Evolutionary conservation across 148 eudicot genomes (phyloP), one percentile per base, ranked within the genome.

Genomic region (Rhododendron vialii): DNA sequence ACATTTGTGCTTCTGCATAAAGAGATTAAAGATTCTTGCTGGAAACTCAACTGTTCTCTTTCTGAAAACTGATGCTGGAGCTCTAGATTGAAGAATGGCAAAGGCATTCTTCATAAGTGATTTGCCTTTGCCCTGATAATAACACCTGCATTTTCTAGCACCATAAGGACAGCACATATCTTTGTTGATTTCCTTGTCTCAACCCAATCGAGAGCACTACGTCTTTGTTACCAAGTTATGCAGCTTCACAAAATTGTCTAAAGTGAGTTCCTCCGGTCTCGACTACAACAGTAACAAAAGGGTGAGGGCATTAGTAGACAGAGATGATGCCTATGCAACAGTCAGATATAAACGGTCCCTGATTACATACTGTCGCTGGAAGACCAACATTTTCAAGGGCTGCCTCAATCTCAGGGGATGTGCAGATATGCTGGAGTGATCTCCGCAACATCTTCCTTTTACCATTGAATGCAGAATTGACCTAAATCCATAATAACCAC

Each of bases 361-460:
- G 79, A 35, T 69, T 78, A 83, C 92, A 92, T 90, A 95, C 98
- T 73, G 98, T 97, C 75, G 88, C 82, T 33, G 91, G 86, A 82
- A 97, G 98, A 84, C 94, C 96, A 85, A 86, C 84, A 43, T 81
- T 83, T 26, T 22, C 86, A 17, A 96, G 91, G 80, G 98, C 96
- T 65, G 91, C 93, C 90, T 96, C 95, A 18, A 94, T 91, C 78
- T 94, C 98, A 48, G 89, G 71, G n/a, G 98, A 85, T 79, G 96
- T 47, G 86, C 92, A 78, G 41, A 94, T 81, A 82, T 94, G 98
- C 83, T 94, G 98, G 38, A 95, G 95, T 48, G 98, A 90, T 87
- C 91, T 97, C 82, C 98, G 91, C 91, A 97, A 75, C 98, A 93
- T 97, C 87, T 97, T 97, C 65, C 99, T 92, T 87, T 95, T 97